phyloP scores from a whole-genome alignment of 805 yeast species.

The Blastobotrys americana region DNA sequence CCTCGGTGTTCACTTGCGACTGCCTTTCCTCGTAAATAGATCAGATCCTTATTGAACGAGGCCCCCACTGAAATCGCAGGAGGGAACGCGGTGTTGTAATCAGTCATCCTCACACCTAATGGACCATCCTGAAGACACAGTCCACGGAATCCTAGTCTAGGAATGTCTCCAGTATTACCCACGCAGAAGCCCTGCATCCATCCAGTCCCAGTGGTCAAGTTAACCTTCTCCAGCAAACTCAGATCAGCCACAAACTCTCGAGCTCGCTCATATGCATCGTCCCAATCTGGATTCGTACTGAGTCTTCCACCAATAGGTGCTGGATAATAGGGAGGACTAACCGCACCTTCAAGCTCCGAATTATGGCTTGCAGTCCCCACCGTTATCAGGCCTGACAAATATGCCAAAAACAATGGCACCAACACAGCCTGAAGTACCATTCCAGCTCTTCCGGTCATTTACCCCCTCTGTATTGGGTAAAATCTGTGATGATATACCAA shows the following conservation, averaged over 20 bases:
- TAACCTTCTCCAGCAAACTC: slow-evolving; percentile 51
- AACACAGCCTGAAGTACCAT: neutral
- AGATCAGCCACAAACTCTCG: slow-evolving; percentile 48
- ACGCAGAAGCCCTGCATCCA: slow-evolving; percentile 47
- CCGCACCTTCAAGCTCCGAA: neutral
- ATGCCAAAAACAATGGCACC: neutral
- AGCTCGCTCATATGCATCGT: slow-evolving; percentile 48
- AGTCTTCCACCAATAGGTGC: slow-evolving; percentile 17
- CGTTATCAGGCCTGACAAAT: neutral
- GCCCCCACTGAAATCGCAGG: slow-evolving; percentile 52
- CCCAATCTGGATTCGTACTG: slow-evolving; percentile 40
- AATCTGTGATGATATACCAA: too few relatives aligned
- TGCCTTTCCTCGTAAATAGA: slow-evolving; percentile 46
- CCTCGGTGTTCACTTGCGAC: slow-evolving; percentile 46
- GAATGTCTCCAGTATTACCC: slow-evolving; percentile 55
- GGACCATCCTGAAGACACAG: slow-evolving; percentile 58
- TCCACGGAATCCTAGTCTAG: slow-evolving; percentile 45
- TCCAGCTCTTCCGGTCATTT: neutral
- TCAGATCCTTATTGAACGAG: slow-evolving; percentile 47
- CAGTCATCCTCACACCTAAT: slow-evolving; percentile 47
- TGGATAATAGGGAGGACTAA: slow-evolving; percentile 15
- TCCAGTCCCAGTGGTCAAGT: slow-evolving; percentile 55
- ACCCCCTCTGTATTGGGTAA: too few relatives aligned
- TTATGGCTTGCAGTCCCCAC: neutral
- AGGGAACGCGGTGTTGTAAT: slow-evolving; percentile 48